These are phyloP conservation scores for Choricystis sp. DNA, from an alignment of 139 green algal species.

Conservation along the genomic window DNA sequence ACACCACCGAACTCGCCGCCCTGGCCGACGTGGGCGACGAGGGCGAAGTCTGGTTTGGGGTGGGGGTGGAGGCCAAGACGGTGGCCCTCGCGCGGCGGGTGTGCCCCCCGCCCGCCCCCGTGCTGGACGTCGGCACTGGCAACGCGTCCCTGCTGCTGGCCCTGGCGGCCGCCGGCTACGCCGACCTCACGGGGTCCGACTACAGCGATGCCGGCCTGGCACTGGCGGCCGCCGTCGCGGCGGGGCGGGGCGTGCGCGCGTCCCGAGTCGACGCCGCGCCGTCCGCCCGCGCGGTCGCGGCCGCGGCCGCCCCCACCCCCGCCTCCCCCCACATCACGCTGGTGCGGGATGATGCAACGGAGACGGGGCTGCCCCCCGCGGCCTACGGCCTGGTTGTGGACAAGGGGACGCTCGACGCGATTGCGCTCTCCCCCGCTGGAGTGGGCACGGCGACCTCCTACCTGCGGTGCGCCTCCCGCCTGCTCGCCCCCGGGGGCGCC, in stretches of 20 bases:
- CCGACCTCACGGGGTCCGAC: slow-evolving; percentile 18
- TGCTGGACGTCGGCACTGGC: slow-evolving; percentile 26
- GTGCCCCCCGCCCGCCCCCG: neutral
- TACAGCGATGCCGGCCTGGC: slow-evolving; percentile 16
- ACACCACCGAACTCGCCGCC: slow-evolving; percentile 7
- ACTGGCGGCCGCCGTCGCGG: slow-evolving; percentile 11
- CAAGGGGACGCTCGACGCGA: slow-evolving; percentile 32
- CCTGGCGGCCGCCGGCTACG: slow-evolving; percentile 14
- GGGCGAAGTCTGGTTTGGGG: slow-evolving; percentile 12
- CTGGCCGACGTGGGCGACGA: slow-evolving; percentile 6
- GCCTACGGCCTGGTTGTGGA: slow-evolving; percentile 22
- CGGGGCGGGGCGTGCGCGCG: neutral
- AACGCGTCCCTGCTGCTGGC: slow-evolving; percentile 23
- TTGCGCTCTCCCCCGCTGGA: slow-evolving; percentile 16
- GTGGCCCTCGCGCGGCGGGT: slow-evolving; percentile 1
- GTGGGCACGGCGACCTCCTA: slow-evolving; percentile 9
- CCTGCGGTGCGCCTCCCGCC: slow-evolving; percentile 10
- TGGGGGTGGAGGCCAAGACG: neutral
- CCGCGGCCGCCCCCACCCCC: too few species aligned
- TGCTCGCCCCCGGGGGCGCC: slow-evolving; percentile 15
- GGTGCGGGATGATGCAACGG: slow-evolving; percentile 20
- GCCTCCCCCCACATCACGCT: neutral
- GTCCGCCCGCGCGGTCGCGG: neutral
- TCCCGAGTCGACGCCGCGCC: neutral
- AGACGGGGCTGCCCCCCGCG: slow-evolving; percentile 6